Conservation (phyloP, 768 basidiomycete genomes). For the Tulasnella sp. region DNA sequence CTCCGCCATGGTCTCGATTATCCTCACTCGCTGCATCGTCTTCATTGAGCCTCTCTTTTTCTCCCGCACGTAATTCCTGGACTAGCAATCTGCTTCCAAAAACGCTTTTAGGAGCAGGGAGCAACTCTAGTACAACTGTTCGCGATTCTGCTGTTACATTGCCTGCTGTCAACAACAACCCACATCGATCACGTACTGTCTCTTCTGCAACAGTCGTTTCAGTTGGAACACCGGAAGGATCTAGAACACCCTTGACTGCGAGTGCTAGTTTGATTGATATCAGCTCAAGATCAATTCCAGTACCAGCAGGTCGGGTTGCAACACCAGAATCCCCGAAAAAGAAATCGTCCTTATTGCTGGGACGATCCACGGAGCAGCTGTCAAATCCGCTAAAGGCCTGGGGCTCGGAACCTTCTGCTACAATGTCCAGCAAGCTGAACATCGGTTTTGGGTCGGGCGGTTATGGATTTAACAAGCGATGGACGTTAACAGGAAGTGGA, state of each 20-base stretch:
- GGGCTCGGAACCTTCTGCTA: neutral
- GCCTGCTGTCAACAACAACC: too few relatives aligned
- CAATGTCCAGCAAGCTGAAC: slow-evolving; percentile 4
- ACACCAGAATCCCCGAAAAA: too few relatives aligned
- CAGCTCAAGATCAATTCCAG: too few relatives aligned
- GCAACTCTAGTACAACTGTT: neutral
- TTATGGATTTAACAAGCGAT: slow-evolving; percentile 2
- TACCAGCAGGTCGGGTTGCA: too few relatives aligned
- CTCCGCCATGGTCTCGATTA: slow-evolving; percentile 5
- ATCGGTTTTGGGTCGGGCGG: slow-evolving; percentile 1
- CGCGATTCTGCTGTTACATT: too few relatives aligned
- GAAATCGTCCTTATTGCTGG: too few relatives aligned
- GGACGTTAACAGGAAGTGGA: slow-evolving; percentile 2
- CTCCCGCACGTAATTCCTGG: slow-evolving; percentile 54
- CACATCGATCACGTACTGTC: too few relatives aligned
- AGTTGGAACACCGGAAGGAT: too few relatives aligned
- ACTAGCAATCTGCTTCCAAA: slow-evolving; percentile 49
- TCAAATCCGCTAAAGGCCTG: neutral
- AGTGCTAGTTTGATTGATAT: too few relatives aligned
- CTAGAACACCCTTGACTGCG: too few relatives aligned
- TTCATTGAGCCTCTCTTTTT: slow-evolving; percentile 2
- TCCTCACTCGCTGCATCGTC: neutral
- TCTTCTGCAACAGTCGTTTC: too few relatives aligned
- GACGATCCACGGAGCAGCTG: neutral
- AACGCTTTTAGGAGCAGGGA: neutral